Evolutionary conservation across 768 basidiomycete species (phyloP).

Genomic region (Suillus subalutaceus): DNA sequence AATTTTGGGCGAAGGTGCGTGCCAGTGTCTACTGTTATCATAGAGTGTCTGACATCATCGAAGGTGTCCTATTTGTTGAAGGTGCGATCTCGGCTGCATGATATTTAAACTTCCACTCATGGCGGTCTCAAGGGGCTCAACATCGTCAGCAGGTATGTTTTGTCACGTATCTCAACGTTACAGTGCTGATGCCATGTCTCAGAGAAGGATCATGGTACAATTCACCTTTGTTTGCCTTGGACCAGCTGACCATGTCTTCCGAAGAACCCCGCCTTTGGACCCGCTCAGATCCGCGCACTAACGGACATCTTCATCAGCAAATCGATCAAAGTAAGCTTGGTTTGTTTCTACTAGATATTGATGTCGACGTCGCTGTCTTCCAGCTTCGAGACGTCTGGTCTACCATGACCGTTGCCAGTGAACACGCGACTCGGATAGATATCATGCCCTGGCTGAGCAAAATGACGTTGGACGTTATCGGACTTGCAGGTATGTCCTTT

Average conservation of each 20-base stretch:
- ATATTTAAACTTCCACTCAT: neutral
- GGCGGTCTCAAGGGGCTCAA: slow-evolving; percentile 26
- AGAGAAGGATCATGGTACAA: slow-evolving; percentile 35
- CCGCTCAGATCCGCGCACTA: slow-evolving; percentile 57
- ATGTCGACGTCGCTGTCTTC: neutral
- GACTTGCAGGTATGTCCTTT: slow-evolving; percentile 37
- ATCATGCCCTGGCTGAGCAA: slow-evolving; percentile 36
- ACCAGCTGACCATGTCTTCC: neutral
- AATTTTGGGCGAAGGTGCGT: slow-evolving; percentile 45
- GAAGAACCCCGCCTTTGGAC: slow-evolving; percentile 70
- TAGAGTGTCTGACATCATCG: neutral
- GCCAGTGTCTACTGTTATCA: neutral
- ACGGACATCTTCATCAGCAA: slow-evolving; percentile 62
- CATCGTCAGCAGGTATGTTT: slow-evolving; percentile 43
- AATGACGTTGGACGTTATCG: slow-evolving; percentile 46
- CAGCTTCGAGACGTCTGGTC: slow-evolving; percentile 57
- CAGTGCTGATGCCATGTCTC: neutral
- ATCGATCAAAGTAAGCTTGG: slow-evolving; percentile 44
- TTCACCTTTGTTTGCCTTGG: too few relatives aligned
- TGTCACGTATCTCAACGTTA: neutral
- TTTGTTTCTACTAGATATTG: slow-evolving; percentile 11
- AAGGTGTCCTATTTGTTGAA: slow-evolving; percentile 53
- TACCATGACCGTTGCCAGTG: slow-evolving; percentile 30
- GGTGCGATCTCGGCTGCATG: slow-evolving; percentile 16
- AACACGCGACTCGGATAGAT: slow-evolving; percentile 29